Base-by-base conservation (phyloP, 2,329 filamentous ascomycete species). In the Curvularia lunata region DNA sequence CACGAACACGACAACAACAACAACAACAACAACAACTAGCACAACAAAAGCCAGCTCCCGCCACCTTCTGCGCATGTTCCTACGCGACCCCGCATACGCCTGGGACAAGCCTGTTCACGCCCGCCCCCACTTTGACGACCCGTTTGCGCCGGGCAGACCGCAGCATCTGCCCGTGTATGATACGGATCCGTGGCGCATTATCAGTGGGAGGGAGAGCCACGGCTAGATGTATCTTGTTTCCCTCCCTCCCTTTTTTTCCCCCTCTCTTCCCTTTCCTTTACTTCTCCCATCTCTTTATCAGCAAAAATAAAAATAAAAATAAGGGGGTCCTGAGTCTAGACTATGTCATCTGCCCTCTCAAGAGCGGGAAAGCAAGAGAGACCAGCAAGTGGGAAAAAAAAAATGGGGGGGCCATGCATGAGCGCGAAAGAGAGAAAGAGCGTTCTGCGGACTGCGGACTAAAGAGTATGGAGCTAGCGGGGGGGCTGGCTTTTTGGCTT, bases 131-230 rank as follows among this genome's bases (percentile, higher is more conserved):
- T 46, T 77, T 48, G 65, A 76, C 40, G 70, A 74, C 27, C 71
- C 72, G 12, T 77, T 77, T 55, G 62, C 58, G 3, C 53, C 57
- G 13, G 72, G 69, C 8, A 65, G 75, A 41, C 50, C 58, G 42
- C 72, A 76, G 54, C 63, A 75, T n/a, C 52, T 77, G 12, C 70
- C 74, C 12, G 63, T 77, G 13, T 48, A 71, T 4, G 75, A 77
- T 52, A 66, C 56, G 25, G 73, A 77, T 55, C 74, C 75, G 5
- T 75, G 73, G 72, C 70, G 74, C 54, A 67, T 69, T 54, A 76
- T 76, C 56, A 76, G 72, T 52, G 75, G 75, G n/a, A 70, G 71
- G 27, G 73, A 77, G 58, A 74, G 72, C 68, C 75, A 77, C 45
- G 75, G 75, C 41, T 77, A 68, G 48, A 30, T 30, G n/a, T n/a